phyloP scores from a whole-genome alignment of 305 asterid genomes.

The Fraxinus paxiana region DNA sequence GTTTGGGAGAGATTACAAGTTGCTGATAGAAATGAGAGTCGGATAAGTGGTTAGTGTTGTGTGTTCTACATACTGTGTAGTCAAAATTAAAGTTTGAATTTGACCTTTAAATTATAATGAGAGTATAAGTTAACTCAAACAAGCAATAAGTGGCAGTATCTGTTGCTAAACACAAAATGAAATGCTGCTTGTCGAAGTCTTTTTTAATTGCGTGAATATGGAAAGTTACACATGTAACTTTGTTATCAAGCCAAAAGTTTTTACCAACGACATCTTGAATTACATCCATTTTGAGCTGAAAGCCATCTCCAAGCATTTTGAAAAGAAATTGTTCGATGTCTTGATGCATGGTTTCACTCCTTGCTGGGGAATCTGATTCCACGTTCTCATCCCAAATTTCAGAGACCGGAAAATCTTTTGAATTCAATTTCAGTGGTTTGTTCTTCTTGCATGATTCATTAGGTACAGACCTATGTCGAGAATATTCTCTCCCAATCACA shows the following conservation, averaged over 20 bases:
- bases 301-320: constrained; percentile 77
- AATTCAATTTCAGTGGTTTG: constrained; percentile 54
- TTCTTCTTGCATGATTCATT: constrained; percentile 30
- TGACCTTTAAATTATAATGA: not conserved
- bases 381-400: constrained; percentile 57
- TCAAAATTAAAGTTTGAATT: not conserved
- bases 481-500: constrained; percentile 59
- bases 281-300: constrained; percentile 50
- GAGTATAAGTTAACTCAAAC: not conserved
- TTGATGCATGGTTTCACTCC: constrained; percentile 37
- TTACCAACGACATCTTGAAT: constrained; percentile 72
- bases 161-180: not conserved
- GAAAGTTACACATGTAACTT: not conserved
- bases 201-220: not conserved
- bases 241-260: constrained; percentile 20
- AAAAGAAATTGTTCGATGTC: constrained; percentile 57
- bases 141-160: not conserved
- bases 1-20: not conserved
- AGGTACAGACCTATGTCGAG: constrained; percentile 32
- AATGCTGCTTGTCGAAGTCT: not conserved
- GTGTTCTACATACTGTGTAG: not conserved
- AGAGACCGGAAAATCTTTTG: constrained; percentile 45
- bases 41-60: not conserved
- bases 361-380: constrained; percentile 21
- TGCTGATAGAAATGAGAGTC: not conserved